Percentiles rank a stretch among this genome's conserved stretches.
phyloP scores from a whole-genome alignment of 148 eudicot species.

The Cornus kousa region DNA sequence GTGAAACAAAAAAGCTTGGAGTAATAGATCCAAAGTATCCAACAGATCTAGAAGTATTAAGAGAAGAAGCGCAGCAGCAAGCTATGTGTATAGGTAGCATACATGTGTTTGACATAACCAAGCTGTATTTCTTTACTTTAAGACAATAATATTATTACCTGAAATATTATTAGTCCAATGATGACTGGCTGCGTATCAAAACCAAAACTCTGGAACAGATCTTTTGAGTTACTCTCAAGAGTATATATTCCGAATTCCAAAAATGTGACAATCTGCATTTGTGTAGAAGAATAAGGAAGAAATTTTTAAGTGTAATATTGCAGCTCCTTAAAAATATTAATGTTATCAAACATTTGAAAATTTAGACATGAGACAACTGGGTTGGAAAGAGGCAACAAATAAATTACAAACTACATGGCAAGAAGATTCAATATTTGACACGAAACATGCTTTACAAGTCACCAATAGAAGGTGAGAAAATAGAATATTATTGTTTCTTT shows the following conservation, averaged over 20 bases:
- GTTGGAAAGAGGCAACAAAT: background rate
- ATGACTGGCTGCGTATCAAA: conserved; percentile 95
- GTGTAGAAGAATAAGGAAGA: background rate
- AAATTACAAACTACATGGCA: background rate
- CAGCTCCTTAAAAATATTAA: too few species aligned
- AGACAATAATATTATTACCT: conserved; percentile 43
- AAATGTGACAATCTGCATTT: conserved; percentile 75
- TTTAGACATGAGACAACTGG: background rate
- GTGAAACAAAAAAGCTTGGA: too few species aligned
- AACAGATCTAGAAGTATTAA: background rate
- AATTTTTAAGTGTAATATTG: too few species aligned
- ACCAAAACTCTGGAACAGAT: conserved; percentile 92
- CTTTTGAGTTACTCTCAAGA: conserved; percentile 92
- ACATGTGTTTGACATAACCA: background rate
- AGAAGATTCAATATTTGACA: background rate
- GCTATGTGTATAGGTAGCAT: background rate
- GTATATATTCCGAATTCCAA: conserved; percentile 96
- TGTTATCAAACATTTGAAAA: background rate
- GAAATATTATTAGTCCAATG: conserved; percentile 94
- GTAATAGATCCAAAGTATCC: too few species aligned
- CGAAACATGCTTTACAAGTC: background rate
- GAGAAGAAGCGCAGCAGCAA: background rate
- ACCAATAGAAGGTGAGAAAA: background rate
- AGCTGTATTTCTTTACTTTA: background rate
- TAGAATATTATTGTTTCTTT: too few species aligned